Percentiles rank a stretch among this genome's conserved stretches.
Evolutionary conservation across 495 filamentous ascomycete genomes (phyloP).

Genomic region (Penicillium pulvis): DNA sequence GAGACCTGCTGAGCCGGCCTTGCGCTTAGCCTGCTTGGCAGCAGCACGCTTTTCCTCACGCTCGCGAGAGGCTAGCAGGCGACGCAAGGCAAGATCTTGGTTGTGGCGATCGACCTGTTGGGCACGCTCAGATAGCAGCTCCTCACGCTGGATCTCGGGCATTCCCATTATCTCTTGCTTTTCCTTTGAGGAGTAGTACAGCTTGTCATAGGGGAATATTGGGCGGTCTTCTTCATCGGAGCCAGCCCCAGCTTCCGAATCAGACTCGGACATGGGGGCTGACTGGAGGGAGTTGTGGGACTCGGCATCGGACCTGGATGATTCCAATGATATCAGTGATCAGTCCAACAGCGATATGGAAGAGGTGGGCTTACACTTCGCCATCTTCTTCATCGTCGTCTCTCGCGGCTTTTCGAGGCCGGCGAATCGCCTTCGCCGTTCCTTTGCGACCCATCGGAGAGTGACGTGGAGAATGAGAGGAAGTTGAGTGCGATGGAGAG

Average conservation of each 20-base stretch:
- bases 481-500: slow-evolving; percentile 40
- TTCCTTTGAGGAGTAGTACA: slow-evolving; percentile 77
- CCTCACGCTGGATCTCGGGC: slow-evolving; percentile 87
- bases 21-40: slow-evolving; percentile 76
- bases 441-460: slow-evolving; percentile 48
- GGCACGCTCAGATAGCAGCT: slow-evolving; percentile 85
- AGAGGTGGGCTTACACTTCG: slow-evolving; percentile 69
- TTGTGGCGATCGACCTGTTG: slow-evolving; percentile 74
- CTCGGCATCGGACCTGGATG: slow-evolving; percentile 58
- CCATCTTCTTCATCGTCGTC: slow-evolving; percentile 79
- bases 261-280: slow-evolving; percentile 82
- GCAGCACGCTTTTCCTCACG: slow-evolving; percentile 55
- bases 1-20: slow-evolving; percentile 71
- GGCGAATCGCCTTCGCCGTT: slow-evolving; percentile 45
- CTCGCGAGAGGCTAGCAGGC: slow-evolving; percentile 69
- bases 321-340: background rate
- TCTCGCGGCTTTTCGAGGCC: slow-evolving; percentile 45
- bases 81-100: slow-evolving; percentile 83
- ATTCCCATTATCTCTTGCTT: slow-evolving; percentile 81
- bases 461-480: slow-evolving; percentile 37
- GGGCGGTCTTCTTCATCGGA: slow-evolving; percentile 55
- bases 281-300: slow-evolving; percentile 78
- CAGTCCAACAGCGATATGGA: background rate
- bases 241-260: slow-evolving; percentile 55
- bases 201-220: slow-evolving; percentile 85